A percentile compares a stretch with the other conserved stretches of the same genome.
phyloP scores from a whole-genome alignment of 805 yeast genomes.

The Grigorovia yakushimaensis region DNA sequence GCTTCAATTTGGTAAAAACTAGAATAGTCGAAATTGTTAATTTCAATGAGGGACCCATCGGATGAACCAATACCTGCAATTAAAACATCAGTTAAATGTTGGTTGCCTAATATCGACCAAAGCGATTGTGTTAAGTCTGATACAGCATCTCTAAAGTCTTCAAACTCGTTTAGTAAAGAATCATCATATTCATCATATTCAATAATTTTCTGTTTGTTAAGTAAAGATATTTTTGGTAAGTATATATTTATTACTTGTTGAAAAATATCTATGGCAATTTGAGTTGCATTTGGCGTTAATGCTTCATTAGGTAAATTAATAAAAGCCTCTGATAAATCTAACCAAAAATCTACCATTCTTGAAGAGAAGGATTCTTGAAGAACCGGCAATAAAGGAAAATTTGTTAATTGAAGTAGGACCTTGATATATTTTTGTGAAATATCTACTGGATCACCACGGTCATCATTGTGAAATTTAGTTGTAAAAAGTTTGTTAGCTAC shows the following conservation, averaged over 20 bases:
- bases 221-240: constrained; percentile 54
- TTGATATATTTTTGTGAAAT: constrained; percentile 33
- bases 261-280: constrained; percentile 34
- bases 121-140: constrained; percentile 67
- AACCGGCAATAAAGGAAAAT: constrained; percentile 47
- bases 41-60: constrained; percentile 5
- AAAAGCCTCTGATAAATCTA: constrained; percentile 49
- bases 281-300: constrained; percentile 19
- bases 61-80: constrained; percentile 19
- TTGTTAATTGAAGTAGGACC: constrained; percentile 43
- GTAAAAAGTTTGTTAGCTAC: constrained; percentile 28
- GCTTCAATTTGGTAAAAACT: constrained; percentile 25
- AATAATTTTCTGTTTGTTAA: constrained; percentile 29
- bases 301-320: constrained; percentile 30
- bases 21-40: constrained; percentile 3
- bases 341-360: constrained; percentile 59
- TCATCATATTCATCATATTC: constrained; percentile 23
- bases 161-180: constrained; percentile 40
- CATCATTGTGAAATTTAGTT: neutral
- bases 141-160: constrained; percentile 59
- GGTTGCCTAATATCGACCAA: constrained; percentile 53
- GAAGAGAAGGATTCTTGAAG: constrained; percentile 48
- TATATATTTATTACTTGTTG: constrained; percentile 48
- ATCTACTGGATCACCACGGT: constrained; percentile 1
- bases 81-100: constrained; percentile 24